Conservation (phyloP, 2,329 filamentous ascomycete genomes). For the Alternaria longipes region DNA sequence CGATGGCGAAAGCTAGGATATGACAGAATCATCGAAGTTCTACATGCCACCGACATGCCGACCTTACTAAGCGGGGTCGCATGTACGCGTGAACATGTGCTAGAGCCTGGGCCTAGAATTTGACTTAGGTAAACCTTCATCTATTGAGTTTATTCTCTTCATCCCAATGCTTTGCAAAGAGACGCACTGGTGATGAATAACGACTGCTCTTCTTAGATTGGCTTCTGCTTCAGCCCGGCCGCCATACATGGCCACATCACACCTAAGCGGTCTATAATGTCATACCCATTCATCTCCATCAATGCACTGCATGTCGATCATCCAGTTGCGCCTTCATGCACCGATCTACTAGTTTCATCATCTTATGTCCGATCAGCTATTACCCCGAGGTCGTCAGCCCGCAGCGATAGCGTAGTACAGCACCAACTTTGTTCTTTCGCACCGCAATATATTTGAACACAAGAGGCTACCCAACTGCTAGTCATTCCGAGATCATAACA, state of each 20-base stretch:
- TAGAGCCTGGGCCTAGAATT: neutral
- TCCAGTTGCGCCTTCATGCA: neutral
- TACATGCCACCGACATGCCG: conserved; percentile 17
- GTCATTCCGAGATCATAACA: neutral
- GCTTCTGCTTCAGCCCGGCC: neutral
- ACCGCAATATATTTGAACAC: neutral
- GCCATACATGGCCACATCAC: neutral
- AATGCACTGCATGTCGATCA: neutral
- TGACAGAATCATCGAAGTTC: conserved; percentile 28
- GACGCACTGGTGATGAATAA: neutral
- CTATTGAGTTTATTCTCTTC: neutral
- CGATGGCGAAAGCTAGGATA: conserved; percentile 29
- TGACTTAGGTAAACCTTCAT: neutral
- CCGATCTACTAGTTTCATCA: neutral
- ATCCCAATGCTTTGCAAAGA: neutral
- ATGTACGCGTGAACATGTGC: conserved; percentile 7
- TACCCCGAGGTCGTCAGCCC: neutral
- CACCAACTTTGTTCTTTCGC: neutral
- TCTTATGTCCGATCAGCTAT: neutral
- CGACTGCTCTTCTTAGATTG: neutral
- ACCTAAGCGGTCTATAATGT: neutral
- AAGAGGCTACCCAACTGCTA: neutral
- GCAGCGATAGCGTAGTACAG: neutral
- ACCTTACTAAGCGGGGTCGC: conserved; percentile 20
- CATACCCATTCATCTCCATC: neutral